Evolutionary conservation across 257 asterid genomes (phyloP).

Genomic region (Solanum megistacrolobum): DNA sequence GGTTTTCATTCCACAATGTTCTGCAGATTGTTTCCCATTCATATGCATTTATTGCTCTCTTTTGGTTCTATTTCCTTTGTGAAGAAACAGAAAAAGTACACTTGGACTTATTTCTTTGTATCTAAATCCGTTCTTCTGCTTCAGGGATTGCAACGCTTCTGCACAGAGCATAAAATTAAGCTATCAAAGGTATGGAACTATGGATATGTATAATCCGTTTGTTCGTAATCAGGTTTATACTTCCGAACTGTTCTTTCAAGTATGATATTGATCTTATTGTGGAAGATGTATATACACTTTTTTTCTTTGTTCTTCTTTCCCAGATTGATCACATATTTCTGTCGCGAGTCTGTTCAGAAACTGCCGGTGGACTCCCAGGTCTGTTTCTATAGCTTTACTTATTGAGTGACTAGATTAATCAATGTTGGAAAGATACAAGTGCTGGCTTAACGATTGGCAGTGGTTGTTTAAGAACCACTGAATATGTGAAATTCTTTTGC

Average conservation of each 20-base stretch:
- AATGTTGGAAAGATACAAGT: not conserved
- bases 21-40: not conserved
- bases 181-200: slow-evolving; percentile 62
- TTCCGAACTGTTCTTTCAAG: not conserved
- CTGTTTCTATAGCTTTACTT: not conserved
- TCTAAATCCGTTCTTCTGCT: slow-evolving; percentile 2
- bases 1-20: not conserved
- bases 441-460: not conserved
- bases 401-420: not conserved
- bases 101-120: not conserved
- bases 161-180: slow-evolving; percentile 89
- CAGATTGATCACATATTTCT: slow-evolving; percentile 94
- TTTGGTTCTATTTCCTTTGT: not conserved
- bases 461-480: not conserved
- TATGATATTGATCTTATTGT: not conserved
- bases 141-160: slow-evolving; percentile 97
- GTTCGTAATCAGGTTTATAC: no score
- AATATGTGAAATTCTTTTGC: not conserved
- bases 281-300: not conserved
- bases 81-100: not conserved
- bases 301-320: slow-evolving; percentile 9
- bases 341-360: slow-evolving; percentile 95
- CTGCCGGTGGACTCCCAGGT: slow-evolving; percentile 99
- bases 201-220: not conserved
- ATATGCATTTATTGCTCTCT: not conserved